A percentile compares a stretch with the other conserved stretches of the same genome.
These are phyloP conservation scores for Pseudodiploospora longispora DNA, from an alignment of 2,329 filamentous ascomycete species.

Conservation along the genomic window DNA sequence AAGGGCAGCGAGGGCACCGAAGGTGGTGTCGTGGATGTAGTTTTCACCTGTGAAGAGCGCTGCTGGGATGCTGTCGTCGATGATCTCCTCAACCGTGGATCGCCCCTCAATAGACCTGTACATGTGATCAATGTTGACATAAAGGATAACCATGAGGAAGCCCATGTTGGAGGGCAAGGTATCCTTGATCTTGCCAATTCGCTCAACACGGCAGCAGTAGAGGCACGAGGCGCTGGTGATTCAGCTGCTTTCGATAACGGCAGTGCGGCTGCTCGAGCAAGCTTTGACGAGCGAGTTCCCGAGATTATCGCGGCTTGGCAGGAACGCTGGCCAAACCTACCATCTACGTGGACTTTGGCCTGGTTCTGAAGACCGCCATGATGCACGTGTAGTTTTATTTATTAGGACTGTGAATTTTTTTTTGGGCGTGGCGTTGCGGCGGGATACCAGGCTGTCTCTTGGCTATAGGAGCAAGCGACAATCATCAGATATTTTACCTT, in stretches of 20 bases:
- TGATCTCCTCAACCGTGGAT: constrained; percentile 78
- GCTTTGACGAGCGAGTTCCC: constrained; percentile 88
- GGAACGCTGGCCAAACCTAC: constrained; percentile 85
- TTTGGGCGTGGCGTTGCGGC: too few relatives aligned
- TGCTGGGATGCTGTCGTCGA: constrained; percentile 98
- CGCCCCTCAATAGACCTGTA: constrained; percentile 82
- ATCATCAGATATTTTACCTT: too few relatives aligned
- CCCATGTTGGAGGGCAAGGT: constrained; percentile 77
- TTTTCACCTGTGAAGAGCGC: constrained; percentile 94
- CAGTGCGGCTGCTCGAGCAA: constrained; percentile 55
- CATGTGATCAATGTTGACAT: constrained; percentile 99
- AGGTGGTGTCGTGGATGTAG: constrained; percentile 82
- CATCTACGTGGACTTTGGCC: constrained; percentile 86
- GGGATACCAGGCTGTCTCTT: too few relatives aligned
- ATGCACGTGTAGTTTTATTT: too few relatives aligned
- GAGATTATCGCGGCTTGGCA: constrained; percentile 92
- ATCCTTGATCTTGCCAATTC: constrained; percentile 86
- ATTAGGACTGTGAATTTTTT: too few relatives aligned
- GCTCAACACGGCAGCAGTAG: constrained; percentile 69
- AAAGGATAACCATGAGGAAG: constrained; percentile 96
- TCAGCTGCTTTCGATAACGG: constrained; percentile 61
- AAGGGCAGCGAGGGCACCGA: constrained; percentile 76
- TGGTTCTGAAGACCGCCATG: constrained; percentile 61
- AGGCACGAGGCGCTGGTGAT: constrained; percentile 64
- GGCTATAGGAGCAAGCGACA: too few relatives aligned